Evolutionary conservation across 306 rosid species (phyloP), one percentile per base, ranked within the genome.

Genomic region (Astragalus glycyphyllos): DNA sequence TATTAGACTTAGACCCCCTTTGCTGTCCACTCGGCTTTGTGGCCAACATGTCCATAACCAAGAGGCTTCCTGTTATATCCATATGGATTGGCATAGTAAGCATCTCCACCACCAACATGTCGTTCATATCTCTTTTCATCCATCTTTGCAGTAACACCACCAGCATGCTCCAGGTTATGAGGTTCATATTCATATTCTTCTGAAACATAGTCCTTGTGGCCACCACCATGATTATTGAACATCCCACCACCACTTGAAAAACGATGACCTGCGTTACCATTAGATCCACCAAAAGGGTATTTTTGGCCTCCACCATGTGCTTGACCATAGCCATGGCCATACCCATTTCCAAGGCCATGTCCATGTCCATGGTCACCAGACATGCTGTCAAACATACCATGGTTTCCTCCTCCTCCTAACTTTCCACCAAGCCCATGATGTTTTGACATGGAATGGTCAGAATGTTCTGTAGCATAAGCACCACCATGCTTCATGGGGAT

Each of bases 91-190:
- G 61, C 53, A 34, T 57, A 31, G 56, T 11, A 16, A 6, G 14
- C 49, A 32, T 68, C 53, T 9, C 75, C 74, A 23, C 83, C 83
- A 12, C 11, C 20, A 5, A 34, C 7, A 42, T 46, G 69, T 4
- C 32, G 50, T 53, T 73, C 72, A 13, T 65, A 66, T 59, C 73
- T 80, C 59, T 57, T 74, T 73, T 75, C 85, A 46, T 76, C 78
- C 65, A 51, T 23, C 29, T 51, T 82, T 75, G 57, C 8, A 2
- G 37, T 32, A 2, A 8, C 63, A 1, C 16, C 72, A 15, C 16
- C 73, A 58, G 16, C 58, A 78, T 35, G 77, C 48, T 46, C 64
- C 69, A 23, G 50, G 5, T 60, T 35, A 13, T 78, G 63, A 48
- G 35, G 34, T 8, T 69, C 77, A 49, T 26, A 72, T 47, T 77